Evolutionary conservation across 805 yeast genomes (phyloP).

Genomic region (Saccharomycopsis guyanensis): DNA sequence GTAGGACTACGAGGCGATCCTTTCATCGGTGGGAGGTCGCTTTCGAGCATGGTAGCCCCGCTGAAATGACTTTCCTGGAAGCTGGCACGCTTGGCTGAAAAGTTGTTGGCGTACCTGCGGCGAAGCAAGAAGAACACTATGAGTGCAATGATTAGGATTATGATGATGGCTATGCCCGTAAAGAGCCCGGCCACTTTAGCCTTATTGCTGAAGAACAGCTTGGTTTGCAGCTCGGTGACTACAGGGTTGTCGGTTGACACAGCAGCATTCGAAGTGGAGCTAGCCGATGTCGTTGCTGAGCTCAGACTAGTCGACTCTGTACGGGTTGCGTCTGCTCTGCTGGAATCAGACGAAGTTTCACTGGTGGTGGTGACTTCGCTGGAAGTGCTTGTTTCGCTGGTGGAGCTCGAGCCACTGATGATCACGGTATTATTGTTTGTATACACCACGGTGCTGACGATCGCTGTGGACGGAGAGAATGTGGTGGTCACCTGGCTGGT

Average conservation of each 20-base stretch:
- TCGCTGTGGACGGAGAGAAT: background rate
- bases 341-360: no score
- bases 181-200: slow-evolving; percentile 10
- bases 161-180: slow-evolving; percentile 4
- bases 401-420: background rate
- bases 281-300: background rate
- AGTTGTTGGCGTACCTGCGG: background rate
- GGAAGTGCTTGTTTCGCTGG: no score
- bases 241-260: background rate
- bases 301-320: background rate
- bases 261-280: background rate
- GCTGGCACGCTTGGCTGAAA: background rate
- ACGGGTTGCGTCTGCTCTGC: no score
- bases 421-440: background rate
- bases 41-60: background rate
- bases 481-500: no score
- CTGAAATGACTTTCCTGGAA: background rate
- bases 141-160: background rate
- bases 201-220: background rate
- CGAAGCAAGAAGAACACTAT: background rate
- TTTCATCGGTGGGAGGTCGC: background rate
- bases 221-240: background rate
- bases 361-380: background rate
- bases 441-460: background rate
- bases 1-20: background rate